Conservation (phyloP, 192 early-diverging fungal species). For the Podila minutissima region DNA sequence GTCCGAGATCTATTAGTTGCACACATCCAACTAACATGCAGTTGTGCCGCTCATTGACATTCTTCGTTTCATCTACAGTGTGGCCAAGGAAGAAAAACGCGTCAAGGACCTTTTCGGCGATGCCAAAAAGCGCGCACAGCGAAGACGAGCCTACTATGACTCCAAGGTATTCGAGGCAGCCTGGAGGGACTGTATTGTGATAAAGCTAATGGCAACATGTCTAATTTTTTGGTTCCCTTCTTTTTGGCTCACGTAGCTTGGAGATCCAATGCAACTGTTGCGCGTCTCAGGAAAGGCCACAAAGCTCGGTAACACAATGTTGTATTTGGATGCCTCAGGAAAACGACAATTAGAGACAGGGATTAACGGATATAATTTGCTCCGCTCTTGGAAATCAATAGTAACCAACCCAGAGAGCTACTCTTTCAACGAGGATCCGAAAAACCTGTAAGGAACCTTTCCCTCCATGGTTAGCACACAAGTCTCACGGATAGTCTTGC, state of each 20-base stretch:
- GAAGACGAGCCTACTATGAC: conserved; percentile 38
- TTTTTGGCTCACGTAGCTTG: conserved; percentile 11
- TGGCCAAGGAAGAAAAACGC: conserved; percentile 42
- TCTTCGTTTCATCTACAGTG: conserved; percentile 3
- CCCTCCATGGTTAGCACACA: no score
- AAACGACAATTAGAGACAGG: background rate
- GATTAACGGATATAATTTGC: background rate
- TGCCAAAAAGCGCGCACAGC: conserved; percentile 36
- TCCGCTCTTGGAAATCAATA: background rate
- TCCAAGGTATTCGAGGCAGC: conserved; percentile 14
- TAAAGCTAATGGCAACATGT: background rate
- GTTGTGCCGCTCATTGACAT: background rate
- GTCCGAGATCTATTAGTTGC: background rate
- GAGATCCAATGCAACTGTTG: conserved; percentile 47
- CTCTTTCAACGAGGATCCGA: conserved; percentile 26
- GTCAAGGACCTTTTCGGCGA: conserved; percentile 32
- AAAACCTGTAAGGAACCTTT: conserved; percentile 15
- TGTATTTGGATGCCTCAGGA: background rate
- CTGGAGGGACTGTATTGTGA: no score
- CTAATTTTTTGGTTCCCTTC: background rate
- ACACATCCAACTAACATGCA: background rate
- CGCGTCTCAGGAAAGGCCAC: conserved; percentile 34
- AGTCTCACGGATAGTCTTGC: background rate
- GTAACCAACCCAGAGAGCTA: conserved; percentile 39
- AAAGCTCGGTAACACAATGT: conserved; percentile 10